Percentiles rank a stretch among this genome's conserved stretches.
phyloP scores from a whole-genome alignment of 1,284 basidiomycete genomes.

The Coriolopsis trogii region DNA sequence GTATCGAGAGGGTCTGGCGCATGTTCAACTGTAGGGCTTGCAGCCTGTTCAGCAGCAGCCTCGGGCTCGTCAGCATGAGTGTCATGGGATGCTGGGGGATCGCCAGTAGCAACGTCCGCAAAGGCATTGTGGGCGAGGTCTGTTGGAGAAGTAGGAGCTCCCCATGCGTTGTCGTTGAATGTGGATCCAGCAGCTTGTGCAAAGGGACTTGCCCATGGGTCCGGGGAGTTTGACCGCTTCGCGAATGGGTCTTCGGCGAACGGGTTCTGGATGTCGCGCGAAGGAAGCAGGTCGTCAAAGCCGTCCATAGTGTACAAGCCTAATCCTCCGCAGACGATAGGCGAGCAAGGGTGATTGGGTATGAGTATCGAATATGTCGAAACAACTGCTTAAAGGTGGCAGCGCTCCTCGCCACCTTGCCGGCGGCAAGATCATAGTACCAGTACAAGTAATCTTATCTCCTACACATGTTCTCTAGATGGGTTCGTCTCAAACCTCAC shows the following conservation, averaged over 20 bases:
- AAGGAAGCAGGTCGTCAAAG: slow-evolving; percentile 81
- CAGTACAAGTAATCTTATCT: too few relatives aligned
- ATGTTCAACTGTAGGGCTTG: background rate
- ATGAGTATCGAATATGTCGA: too few relatives aligned
- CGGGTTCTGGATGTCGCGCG: slow-evolving; percentile 71
- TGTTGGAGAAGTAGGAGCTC: slow-evolving; percentile 9
- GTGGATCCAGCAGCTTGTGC: slow-evolving; percentile 35
- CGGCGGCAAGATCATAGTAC: too few relatives aligned
- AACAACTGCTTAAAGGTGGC: too few relatives aligned
- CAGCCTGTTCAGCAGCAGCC: background rate
- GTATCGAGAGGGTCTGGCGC: slow-evolving; percentile 18
- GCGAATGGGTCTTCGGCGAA: slow-evolving; percentile 79
- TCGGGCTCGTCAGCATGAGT: background rate
- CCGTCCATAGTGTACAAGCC: too few relatives aligned
- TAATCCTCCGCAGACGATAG: too few relatives aligned
- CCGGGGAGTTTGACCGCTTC: slow-evolving; percentile 66
- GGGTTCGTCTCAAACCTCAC: too few relatives aligned
- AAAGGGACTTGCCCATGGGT: slow-evolving; percentile 73
- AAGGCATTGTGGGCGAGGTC: slow-evolving; percentile 31
- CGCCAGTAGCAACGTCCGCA: slow-evolving; percentile 35
- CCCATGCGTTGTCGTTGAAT: slow-evolving; percentile 21
- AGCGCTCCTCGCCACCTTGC: too few relatives aligned
- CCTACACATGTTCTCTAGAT: too few relatives aligned
- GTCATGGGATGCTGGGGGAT: slow-evolving; percentile 23
- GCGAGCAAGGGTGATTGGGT: too few relatives aligned